Percentiles rank a stretch among this genome's conserved stretches.
Evolutionary conservation across 352 stramenopile species (phyloP).

Genomic region (Phytophthora hybrid): DNA sequence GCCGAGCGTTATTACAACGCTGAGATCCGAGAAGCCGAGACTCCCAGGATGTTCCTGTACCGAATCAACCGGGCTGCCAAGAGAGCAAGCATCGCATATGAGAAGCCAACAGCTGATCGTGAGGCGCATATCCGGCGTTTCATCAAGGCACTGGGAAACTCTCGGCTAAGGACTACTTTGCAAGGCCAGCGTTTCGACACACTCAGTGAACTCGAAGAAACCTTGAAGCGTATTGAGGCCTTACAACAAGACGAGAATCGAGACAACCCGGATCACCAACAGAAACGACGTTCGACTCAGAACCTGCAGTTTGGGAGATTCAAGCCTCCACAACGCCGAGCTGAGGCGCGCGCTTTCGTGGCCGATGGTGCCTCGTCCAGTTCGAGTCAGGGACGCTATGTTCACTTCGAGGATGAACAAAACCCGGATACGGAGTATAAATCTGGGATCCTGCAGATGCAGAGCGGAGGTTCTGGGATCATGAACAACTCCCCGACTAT

Average conservation of each 20-base stretch:
- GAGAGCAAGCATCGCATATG: no score
- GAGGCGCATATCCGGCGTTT: neutral
- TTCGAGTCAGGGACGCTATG: no score
- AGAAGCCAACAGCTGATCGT: neutral
- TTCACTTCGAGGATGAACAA: neutral
- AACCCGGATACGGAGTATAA: no score
- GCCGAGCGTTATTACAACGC: no score
- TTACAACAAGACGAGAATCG: neutral
- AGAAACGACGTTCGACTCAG: no score
- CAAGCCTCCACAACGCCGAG: no score
- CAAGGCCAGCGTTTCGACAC: neutral
- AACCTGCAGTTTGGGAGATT: no score
- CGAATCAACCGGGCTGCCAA: neutral
- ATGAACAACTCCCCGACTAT: neutral
- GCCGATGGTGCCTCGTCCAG: no score
- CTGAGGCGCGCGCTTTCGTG: no score
- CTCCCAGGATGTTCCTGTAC: neutral
- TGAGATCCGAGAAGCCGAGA: neutral
- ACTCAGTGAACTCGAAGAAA: neutral
- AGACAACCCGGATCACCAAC: no score
- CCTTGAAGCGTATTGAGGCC: neutral
- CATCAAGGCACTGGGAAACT: neutral
- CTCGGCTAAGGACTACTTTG: neutral
- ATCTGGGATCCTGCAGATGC: no score
- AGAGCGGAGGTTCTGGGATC: no score